A percentile compares a stretch with the other conserved stretches of the same genome.
phyloP scores from a whole-genome alignment of 805 yeast genomes.

The Ascoidea tarda region DNA sequence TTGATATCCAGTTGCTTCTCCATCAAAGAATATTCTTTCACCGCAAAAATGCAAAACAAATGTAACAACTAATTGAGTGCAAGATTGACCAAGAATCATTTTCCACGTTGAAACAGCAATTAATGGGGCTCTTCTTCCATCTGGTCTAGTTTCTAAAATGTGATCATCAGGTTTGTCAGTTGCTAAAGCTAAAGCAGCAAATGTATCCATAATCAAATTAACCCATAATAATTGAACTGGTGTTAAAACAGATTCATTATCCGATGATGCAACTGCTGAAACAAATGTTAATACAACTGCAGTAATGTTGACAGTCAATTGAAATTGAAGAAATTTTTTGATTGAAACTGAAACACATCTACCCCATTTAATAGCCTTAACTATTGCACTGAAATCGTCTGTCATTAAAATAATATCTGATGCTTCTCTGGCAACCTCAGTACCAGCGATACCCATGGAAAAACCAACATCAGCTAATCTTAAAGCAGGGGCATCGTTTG shows the following conservation, averaged over 20 bases:
- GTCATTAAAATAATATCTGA: slow-evolving; percentile 87
- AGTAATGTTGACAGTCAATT: slow-evolving; percentile 88
- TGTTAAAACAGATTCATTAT: slow-evolving; percentile 77
- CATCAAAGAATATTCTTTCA: slow-evolving; percentile 33
- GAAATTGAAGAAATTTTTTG: slow-evolving; percentile 92
- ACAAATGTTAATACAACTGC: slow-evolving; percentile 93
- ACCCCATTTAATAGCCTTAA: slow-evolving; percentile 97
- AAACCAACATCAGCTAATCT: slow-evolving; percentile 96
- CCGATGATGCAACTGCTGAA: slow-evolving; percentile 75
- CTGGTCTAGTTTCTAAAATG: slow-evolving; percentile 69
- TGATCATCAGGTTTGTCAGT: slow-evolving; percentile 91
- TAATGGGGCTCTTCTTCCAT: slow-evolving; percentile 64
- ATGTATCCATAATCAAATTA: slow-evolving; percentile 93
- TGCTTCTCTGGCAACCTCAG: slow-evolving; percentile 98
- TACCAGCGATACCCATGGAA: slow-evolving; percentile 97
- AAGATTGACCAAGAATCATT: slow-evolving; percentile 85
- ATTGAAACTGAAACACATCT: slow-evolving; percentile 91
- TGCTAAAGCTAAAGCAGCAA: slow-evolving; percentile 95
- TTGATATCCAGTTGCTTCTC: slow-evolving; percentile 25
- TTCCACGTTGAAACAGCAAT: slow-evolving; percentile 95
- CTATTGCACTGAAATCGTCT: slow-evolving; percentile 89
- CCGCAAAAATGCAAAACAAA: slow-evolving; percentile 78
- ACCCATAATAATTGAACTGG: slow-evolving; percentile 98
- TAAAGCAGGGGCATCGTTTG: slow-evolving; percentile 96
- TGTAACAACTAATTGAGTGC: slow-evolving; percentile 66